Evolutionary conservation across 306 rosid species (phyloP), one percentile per base, ranked within the genome.

Genomic region (Quercus engelmannii): DNA sequence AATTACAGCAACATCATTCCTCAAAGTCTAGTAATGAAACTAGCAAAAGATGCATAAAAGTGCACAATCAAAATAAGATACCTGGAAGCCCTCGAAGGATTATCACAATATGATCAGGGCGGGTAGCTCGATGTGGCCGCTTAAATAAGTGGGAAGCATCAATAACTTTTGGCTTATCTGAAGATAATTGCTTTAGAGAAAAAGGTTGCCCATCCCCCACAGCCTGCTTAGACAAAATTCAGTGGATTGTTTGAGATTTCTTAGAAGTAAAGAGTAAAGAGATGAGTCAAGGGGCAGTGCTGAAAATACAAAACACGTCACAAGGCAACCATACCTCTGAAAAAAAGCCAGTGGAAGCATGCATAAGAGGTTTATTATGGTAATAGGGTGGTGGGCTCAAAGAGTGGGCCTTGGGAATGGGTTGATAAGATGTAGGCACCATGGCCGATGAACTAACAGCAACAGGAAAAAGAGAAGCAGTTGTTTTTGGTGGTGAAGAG

Each of bases 71-170:
- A 59, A 2, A 30, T 75, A 65, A 49, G 46, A 43, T 80, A 95
- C 99, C 99, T 85, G 99, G 98, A 82, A 95, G 97, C 38, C 99
- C 99, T 21, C 98, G 88, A 75, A 95, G 89, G 83, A 95, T 89
- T 70, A 93, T 82, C 74, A 91, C 99, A 71, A 93, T 83, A 84
- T 91, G 98, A 84, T 91, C 99, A 54, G 99, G 98, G 19, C 97
- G 99, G 20, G 89, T 78, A 51, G 87, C 54, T 71, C 99, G 91
- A 84, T 83, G 90, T 0, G 94, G 97, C 72, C 71, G 86, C 84
- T 83, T 83, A 85, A 95, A 91, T 26, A 95, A 83, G 55, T 79
- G 89, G 5, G 88, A 88, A 76, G 89, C 92, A 83, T 89, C 84
- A 59, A 89, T 21, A 46, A 85, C 65, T 76, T 71, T 81, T 4